Evolutionary conservation across 2,329 filamentous ascomycete species (phyloP).

Genomic region (Pseudocercospora fuligena): DNA sequence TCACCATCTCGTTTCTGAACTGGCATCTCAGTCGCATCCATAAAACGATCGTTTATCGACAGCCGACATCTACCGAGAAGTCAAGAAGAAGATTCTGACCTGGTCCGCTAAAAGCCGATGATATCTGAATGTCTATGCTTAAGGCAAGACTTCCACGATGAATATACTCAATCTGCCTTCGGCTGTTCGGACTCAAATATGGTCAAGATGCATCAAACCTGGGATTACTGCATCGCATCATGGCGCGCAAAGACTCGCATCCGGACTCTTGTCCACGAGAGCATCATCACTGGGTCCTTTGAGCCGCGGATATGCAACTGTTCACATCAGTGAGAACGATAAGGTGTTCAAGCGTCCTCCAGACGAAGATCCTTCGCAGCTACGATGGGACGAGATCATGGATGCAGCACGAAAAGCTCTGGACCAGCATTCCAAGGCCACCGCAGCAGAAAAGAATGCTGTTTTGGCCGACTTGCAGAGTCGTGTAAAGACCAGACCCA

Average conservation of each 20-base stretch:
- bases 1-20: neutral
- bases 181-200: slow-evolving; percentile 15
- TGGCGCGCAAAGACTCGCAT: neutral
- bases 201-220: neutral
- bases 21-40: neutral
- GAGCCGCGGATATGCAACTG: slow-evolving; percentile 5
- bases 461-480: slow-evolving; percentile 9
- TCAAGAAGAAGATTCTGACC: neutral
- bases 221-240: neutral
- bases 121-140: too few relatives aligned
- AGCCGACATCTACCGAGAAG: neutral
- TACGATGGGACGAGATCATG: slow-evolving; percentile 11
- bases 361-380: neutral
- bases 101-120: neutral
- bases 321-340: slow-evolving; percentile 9
- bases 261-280: neutral
- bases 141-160: neutral
- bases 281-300: neutral
- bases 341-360: neutral
- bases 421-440: neutral
- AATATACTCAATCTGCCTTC: slow-evolving; percentile 16
- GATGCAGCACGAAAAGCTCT: slow-evolving; percentile 13
- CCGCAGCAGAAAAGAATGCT: slow-evolving; percentile 13
- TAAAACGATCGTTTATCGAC: neutral
- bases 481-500: slow-evolving; percentile 7